Conservation (phyloP, 1,139 yeast genomes). For the Geotrichum restrictum region DNA sequence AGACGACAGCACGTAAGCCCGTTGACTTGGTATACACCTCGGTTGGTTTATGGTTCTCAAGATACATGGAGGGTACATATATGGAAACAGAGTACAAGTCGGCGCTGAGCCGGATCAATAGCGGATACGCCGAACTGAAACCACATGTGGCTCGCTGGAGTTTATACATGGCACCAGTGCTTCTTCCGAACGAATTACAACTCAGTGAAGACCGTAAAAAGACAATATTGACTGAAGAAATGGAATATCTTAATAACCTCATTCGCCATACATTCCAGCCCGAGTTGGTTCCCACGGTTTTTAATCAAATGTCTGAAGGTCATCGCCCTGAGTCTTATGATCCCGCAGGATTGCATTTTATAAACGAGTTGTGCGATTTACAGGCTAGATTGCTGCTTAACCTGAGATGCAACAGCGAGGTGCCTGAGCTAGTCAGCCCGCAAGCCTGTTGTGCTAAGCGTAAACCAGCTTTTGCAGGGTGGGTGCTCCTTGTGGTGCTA, state of each 20-base stretch:
- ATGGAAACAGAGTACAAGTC: conserved; percentile 9
- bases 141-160: background rate
- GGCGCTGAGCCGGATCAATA: conserved; percentile 12
- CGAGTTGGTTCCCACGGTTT: background rate
- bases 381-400: conserved; percentile 15
- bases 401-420: conserved; percentile 7
- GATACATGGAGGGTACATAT: conserved; percentile 1
- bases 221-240: conserved; percentile 2
- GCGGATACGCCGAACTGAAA: background rate
- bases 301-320: conserved; percentile 6
- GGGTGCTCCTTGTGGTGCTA: background rate
- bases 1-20: background rate
- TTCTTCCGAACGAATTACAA: conserved; percentile 5
- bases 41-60: conserved; percentile 20
- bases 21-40: conserved; percentile 16
- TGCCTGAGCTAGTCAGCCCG: background rate
- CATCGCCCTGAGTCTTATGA: conserved; percentile 11
- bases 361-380: conserved; percentile 2
- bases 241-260: conserved; percentile 3
- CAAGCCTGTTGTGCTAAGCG: conserved; percentile 10
- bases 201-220: conserved; percentile 9
- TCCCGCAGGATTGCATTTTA: conserved; percentile 17
- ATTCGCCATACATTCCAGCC: background rate
- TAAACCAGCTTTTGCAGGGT: background rate
- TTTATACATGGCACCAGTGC: conserved; percentile 10